A percentile compares a stretch with the other conserved stretches of the same genome.
These are phyloP conservation scores for Phytopythium oedochilum DNA, from an alignment of 352 stramenopile genomes.

Conservation along the genomic window DNA sequence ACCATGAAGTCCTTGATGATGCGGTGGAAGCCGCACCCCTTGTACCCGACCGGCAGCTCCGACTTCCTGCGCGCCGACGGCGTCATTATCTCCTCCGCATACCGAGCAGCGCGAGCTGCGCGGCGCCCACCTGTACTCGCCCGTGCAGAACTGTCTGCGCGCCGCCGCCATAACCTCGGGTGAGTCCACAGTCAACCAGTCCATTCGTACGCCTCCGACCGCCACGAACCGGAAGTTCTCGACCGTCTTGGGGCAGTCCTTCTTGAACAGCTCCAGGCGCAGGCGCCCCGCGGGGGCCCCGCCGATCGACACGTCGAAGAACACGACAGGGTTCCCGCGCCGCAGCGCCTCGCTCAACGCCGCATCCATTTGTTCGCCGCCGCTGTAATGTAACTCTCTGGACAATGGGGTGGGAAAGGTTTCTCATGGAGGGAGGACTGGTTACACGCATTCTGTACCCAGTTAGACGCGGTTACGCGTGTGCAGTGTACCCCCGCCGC, in stretches of 20 bases:
- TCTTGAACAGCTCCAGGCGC: slow-evolving; percentile 96
- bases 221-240: slow-evolving; percentile 92
- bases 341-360: slow-evolving; percentile 89
- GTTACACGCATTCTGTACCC: too few species aligned
- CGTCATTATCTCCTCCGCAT: slow-evolving; percentile 25
- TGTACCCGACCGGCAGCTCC: slow-evolving; percentile 86
- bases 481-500: too few species aligned
- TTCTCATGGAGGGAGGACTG: too few species aligned
- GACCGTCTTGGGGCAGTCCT: slow-evolving; percentile 94
- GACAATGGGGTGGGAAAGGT: too few species aligned
- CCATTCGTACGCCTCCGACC: neutral
- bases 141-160: slow-evolving; percentile 94
- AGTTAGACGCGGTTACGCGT: too few species aligned
- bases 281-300: slow-evolving; percentile 85
- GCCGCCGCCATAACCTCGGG: neutral
- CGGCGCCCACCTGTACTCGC: slow-evolving; percentile 86
- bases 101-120: neutral
- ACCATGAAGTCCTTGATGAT: slow-evolving; percentile 93
- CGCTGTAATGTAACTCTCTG: too few species aligned
- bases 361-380: slow-evolving; percentile 8
- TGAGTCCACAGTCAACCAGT: neutral
- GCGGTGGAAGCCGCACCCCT: slow-evolving; percentile 83
- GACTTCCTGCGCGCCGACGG: slow-evolving; percentile 47
- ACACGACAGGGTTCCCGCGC: slow-evolving; percentile 93
- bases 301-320: slow-evolving; percentile 93